Percentiles rank a stretch among this genome's conserved stretches.
These are phyloP conservation scores for Aquilaria yunnanensis DNA, from an alignment of 345 rosid genomes.

Conservation along the genomic window DNA sequence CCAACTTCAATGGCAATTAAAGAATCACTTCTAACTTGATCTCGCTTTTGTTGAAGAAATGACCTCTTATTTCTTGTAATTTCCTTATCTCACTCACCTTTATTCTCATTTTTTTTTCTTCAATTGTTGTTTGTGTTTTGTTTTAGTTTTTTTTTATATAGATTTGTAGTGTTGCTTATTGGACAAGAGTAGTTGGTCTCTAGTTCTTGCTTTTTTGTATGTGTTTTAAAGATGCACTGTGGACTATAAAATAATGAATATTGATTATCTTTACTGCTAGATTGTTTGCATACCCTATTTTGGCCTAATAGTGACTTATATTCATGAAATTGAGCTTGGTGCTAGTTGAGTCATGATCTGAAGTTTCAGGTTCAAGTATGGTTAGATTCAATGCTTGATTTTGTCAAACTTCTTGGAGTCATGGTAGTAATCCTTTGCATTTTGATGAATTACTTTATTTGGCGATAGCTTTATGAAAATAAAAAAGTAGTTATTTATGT, in stretches of 20 bases:
- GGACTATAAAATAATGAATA: neutral
- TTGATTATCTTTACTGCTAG: neutral
- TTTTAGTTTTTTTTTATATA: no score
- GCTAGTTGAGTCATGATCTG: no score
- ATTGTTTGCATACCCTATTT: neutral
- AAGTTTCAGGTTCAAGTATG: no score
- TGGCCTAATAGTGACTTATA: no score
- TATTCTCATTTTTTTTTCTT: neutral
- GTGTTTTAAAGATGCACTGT: no score
- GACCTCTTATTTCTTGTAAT: constrained; percentile 42
- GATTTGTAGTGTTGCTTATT: neutral
- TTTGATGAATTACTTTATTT: no score
- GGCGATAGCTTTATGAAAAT: no score
- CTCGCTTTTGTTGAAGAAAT: constrained; percentile 29
- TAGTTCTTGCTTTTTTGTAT: neutral
- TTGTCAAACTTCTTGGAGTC: no score
- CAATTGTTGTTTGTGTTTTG: neutral
- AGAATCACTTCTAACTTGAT: constrained; percentile 35
- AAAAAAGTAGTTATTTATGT: no score
- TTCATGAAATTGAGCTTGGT: no score
- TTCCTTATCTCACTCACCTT: constrained; percentile 5
- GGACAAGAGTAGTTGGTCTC: neutral
- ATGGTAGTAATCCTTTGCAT: no score
- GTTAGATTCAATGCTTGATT: no score
- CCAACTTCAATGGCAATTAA: constrained; percentile 45